Evolutionary conservation across 1,284 basidiomycete genomes (phyloP).

Genomic region (Kwoniella shivajii): DNA sequence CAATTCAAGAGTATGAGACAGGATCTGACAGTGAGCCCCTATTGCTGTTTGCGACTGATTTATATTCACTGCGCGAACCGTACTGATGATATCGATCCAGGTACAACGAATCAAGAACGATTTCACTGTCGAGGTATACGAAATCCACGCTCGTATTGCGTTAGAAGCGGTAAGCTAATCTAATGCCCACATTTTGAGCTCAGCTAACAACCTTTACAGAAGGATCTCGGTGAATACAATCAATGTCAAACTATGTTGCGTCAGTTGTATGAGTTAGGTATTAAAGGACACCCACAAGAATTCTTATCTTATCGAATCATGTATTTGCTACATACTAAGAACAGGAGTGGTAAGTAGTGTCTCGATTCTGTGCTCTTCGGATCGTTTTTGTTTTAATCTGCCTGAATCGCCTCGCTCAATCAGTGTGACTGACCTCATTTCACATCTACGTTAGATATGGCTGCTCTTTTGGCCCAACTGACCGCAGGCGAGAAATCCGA

Average conservation of each 20-base stretch:
- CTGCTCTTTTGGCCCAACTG: constrained; percentile 93
- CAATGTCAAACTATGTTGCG: constrained; percentile 93
- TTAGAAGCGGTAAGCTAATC: constrained; percentile 75
- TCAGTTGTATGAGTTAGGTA: constrained; percentile 86
- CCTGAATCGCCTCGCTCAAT: too few relatives aligned
- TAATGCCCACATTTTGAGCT: constrained; percentile 12
- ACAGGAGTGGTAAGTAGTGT: constrained; percentile 76
- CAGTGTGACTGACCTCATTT: background rate
- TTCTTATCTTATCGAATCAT: constrained; percentile 98
- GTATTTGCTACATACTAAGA: constrained; percentile 90
- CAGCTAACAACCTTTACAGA: constrained; percentile 58
- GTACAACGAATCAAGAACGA: constrained; percentile 99
- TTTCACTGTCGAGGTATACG: constrained; percentile 96
- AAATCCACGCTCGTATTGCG: constrained; percentile 97
- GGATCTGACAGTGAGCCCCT: constrained; percentile 82
- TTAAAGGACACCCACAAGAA: constrained; percentile 87
- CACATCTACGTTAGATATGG: constrained; percentile 70
- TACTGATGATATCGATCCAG: constrained; percentile 62
- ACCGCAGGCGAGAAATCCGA: constrained; percentile 82
- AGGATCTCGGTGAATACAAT: constrained; percentile 98
- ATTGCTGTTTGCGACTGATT: too few relatives aligned
- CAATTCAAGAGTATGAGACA: constrained; percentile 98
- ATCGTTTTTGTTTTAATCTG: too few relatives aligned
- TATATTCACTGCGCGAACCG: too few relatives aligned
- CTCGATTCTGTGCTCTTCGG: too few relatives aligned